Evolutionary conservation across 192 early-diverging fungal genomes (phyloP).

Genomic region (Coemansia sp.): DNA sequence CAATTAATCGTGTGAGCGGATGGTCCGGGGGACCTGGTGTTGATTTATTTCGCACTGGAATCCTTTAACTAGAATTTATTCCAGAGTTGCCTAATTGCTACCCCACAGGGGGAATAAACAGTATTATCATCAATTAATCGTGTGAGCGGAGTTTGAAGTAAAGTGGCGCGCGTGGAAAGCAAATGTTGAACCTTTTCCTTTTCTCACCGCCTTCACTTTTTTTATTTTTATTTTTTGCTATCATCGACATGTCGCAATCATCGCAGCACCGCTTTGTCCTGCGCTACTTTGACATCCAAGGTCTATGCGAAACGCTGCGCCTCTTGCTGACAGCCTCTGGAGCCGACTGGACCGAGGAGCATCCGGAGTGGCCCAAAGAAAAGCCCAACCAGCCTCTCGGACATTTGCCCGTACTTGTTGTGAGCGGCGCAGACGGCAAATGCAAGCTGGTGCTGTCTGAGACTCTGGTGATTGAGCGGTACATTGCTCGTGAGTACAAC

Average conservation of each 20-base stretch:
- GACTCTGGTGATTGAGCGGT: conserved; percentile 57
- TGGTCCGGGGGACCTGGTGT: no score
- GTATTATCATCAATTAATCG: no score
- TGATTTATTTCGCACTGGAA: no score
- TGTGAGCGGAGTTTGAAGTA: background rate
- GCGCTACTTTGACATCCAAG: conserved; percentile 34
- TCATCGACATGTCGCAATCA: background rate
- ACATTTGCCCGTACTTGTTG: conserved; percentile 36
- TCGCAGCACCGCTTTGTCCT: conserved; percentile 19
- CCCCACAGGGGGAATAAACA: no score
- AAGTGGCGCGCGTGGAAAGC: background rate
- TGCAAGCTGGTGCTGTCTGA: conserved; percentile 42
- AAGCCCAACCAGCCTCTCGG: conserved; percentile 41
- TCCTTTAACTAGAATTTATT: no score
- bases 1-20: no score
- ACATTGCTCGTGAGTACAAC: conserved; percentile 54
- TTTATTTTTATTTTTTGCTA: no score
- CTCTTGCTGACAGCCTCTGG: conserved; percentile 43
- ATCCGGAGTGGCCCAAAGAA: conserved; percentile 35
- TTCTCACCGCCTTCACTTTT: no score
- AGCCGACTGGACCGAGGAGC: conserved; percentile 39
- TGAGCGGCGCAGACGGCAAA: conserved; percentile 15
- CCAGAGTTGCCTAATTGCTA: background rate
- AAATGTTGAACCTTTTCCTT: no score
- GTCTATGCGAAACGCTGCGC: conserved; percentile 27